phyloP scores from a whole-genome alignment of 164 flowering plant genomes.

The Akebia trifoliata region DNA sequence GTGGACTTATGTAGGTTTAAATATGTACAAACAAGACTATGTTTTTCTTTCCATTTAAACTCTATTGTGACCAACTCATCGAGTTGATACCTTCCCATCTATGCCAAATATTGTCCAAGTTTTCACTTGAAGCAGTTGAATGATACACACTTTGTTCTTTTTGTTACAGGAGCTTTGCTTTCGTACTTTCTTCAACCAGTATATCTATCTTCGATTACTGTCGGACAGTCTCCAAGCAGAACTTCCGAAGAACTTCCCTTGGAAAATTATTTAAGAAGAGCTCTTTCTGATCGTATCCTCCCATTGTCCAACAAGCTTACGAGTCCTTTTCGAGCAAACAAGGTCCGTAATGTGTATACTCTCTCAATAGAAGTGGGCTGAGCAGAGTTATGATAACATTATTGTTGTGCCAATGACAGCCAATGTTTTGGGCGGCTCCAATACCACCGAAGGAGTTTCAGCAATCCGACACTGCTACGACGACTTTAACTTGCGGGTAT shows the following conservation, averaged over 20 bases:
- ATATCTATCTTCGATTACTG: slow-evolving; percentile 72
- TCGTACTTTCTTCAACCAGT: slow-evolving; percentile 81
- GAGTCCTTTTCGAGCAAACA: slow-evolving; percentile 55
- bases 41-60: too few species aligned
- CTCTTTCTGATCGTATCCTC: slow-evolving; percentile 45
- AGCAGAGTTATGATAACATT: background rate
- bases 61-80: too few species aligned
- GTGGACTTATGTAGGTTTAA: too few species aligned
- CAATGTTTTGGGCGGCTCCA: slow-evolving; percentile 57
- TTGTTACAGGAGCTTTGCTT: slow-evolving; percentile 76
- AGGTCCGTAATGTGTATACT: slow-evolving; percentile 39
- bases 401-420: slow-evolving; percentile 41
- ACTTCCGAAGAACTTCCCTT: slow-evolving; percentile 25
- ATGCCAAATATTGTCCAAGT: background rate
- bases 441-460: slow-evolving; percentile 77
- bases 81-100: background rate
- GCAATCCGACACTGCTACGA: slow-evolving; percentile 54
- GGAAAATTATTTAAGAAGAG: slow-evolving; percentile 36
- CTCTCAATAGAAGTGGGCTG: slow-evolving; percentile 3
- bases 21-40: too few species aligned
- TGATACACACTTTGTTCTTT: slow-evolving; percentile 11
- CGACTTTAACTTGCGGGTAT: slow-evolving; percentile 88
- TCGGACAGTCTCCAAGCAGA: slow-evolving; percentile 41
- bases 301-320: slow-evolving; percentile 43
- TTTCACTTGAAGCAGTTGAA: background rate